phyloP scores from a whole-genome alignment of 768 basidiomycete species.

The Tylopilus sp. region DNA sequence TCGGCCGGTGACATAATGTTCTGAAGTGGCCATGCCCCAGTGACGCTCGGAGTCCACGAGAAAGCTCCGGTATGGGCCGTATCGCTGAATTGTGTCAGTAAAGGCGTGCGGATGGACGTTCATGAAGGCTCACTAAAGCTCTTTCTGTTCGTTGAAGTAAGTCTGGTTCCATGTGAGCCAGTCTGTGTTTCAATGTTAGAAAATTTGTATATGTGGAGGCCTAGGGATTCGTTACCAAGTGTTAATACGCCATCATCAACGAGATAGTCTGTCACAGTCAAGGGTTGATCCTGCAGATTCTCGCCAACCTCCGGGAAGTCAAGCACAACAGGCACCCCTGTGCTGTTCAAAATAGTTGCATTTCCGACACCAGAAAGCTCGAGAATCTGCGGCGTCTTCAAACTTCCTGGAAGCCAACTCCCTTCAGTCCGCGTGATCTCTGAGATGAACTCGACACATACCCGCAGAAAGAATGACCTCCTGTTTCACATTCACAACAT shows the following conservation, averaged over 20 bases:
- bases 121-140: not conserved
- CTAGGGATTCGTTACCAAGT: not conserved
- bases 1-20: not conserved
- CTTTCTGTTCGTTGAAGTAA: not conserved
- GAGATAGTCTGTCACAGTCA: not conserved
- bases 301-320: not conserved
- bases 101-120: not conserved
- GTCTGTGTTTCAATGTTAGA: not conserved
- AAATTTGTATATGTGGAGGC: not conserved
- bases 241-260: not conserved
- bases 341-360: not conserved
- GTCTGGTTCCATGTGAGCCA: not conserved
- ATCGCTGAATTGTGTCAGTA: not conserved
- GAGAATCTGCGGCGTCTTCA: not conserved
- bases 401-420: not conserved
- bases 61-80: not conserved
- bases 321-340: not conserved
- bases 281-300: not conserved
- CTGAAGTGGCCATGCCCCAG: not conserved
- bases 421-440: not conserved
- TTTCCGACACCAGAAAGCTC: not conserved
- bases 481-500: not conserved
- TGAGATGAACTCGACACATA: not conserved
- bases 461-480: not conserved
- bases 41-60: not conserved